Evolutionary conservation across 768 basidiomycete species (phyloP).

Genomic region (Hydnum rufescens): DNA sequence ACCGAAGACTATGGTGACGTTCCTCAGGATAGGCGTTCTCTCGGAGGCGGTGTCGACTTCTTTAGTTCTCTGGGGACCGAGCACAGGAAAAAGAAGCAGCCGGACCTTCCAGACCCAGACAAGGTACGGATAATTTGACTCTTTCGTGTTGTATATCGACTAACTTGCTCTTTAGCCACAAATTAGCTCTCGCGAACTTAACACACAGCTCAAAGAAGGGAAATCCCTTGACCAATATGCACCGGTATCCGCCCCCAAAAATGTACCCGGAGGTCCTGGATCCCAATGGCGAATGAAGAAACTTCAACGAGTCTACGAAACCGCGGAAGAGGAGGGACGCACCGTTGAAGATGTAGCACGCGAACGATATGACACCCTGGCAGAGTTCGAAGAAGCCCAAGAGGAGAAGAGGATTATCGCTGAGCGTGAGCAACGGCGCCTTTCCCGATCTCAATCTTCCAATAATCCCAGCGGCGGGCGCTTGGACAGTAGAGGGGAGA

Average conservation of each 20-base stretch:
- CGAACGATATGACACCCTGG: conserved; percentile 72
- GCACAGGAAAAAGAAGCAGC: conserved; percentile 36
- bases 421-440: conserved; percentile 44
- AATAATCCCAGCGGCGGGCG: conserved; percentile 20
- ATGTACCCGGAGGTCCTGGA: conserved; percentile 72
- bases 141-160: conserved; percentile 20
- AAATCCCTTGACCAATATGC: conserved; percentile 22
- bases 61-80: conserved; percentile 77
- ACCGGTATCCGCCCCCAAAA: conserved; percentile 25
- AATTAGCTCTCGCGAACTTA: conserved; percentile 43
- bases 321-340: conserved; percentile 65
- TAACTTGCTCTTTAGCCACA: conserved; percentile 29
- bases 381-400: conserved; percentile 74
- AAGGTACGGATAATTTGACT: conserved; percentile 29
- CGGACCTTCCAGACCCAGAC: conserved; percentile 45
- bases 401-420: conserved; percentile 76
- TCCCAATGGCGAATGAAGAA: conserved; percentile 98
- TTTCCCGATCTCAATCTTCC: conserved; percentile 18
- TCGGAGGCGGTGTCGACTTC: conserved; percentile 56
- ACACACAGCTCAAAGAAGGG: conserved; percentile 32
- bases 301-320: conserved; percentile 71
- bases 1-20: conserved; percentile 48
- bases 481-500: conserved; percentile 19
- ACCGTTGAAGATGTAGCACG: conserved; percentile 59
- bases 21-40: conserved; percentile 25